Conservation (phyloP, 225 moss, liverwort and hornwort genomes). For the Marchantia paleacea region DNA sequence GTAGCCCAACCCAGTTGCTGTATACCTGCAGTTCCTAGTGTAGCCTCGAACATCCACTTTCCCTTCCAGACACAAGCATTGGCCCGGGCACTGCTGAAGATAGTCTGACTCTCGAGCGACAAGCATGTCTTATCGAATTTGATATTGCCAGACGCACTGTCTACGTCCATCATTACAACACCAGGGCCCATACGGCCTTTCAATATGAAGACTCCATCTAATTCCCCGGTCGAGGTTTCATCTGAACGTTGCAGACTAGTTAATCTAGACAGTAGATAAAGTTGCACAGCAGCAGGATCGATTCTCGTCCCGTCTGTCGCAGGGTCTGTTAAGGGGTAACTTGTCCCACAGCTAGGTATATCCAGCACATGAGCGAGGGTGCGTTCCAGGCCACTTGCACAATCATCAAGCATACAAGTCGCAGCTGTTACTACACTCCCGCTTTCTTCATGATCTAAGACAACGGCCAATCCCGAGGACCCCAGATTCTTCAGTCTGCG, state of each 20-base stretch:
- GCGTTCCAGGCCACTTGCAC: constrained; percentile 69
- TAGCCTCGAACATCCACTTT: constrained; percentile 97
- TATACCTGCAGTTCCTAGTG: constrained; percentile 90
- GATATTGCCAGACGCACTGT: constrained; percentile 60
- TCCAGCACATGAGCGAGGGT: constrained; percentile 78
- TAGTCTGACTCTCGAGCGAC: constrained; percentile 79
- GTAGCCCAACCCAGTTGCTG: constrained; percentile 99
- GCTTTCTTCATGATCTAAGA: constrained; percentile 64
- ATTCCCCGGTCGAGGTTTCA: constrained; percentile 21
- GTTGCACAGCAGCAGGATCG: constrained; percentile 53
- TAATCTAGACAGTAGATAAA: constrained; percentile 48
- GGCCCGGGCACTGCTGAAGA: constrained; percentile 85
- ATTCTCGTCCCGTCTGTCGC: constrained; percentile 48
- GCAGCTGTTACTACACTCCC: constrained; percentile 75
- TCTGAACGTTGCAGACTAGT: constrained; percentile 38
- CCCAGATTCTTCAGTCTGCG: constrained; percentile 73
- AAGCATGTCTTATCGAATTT: constrained; percentile 60
- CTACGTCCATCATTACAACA: constrained; percentile 63
- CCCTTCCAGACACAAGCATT: constrained; percentile 92
- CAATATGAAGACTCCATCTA: constrained; percentile 60
- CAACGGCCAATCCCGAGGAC: constrained; percentile 79
- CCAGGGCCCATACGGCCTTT: constrained; percentile 52
- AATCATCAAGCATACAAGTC: constrained; percentile 86
- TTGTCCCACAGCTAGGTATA: constrained; percentile 38
- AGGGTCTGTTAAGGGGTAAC: constrained; percentile 44